These are phyloP conservation scores for Wilcoxina mikolae DNA, from an alignment of 495 filamentous ascomycete genomes.

Conservation along the genomic window DNA sequence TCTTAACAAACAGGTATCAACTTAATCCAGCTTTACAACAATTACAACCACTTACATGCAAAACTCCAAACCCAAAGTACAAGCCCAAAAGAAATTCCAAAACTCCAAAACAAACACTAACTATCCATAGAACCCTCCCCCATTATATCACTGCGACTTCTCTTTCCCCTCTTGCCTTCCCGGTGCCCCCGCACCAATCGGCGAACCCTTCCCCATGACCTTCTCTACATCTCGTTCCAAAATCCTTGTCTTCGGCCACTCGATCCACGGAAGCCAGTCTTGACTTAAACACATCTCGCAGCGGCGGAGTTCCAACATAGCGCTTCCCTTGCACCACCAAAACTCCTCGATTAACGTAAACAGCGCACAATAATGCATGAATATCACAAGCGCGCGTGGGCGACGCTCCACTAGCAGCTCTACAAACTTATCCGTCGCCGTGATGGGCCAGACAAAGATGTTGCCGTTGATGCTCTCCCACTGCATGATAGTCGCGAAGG, in stretches of 20 bases:
- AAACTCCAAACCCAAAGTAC: too few species aligned
- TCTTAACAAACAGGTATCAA: too few species aligned
- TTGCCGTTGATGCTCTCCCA: not conserved
- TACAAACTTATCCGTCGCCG: conserved; percentile 26
- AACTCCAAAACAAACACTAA: too few species aligned
- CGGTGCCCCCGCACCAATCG: too few species aligned
- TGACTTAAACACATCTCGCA: conserved; percentile 26
- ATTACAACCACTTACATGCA: too few species aligned
- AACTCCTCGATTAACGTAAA: conserved; percentile 24
- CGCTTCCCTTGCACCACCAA: conserved; percentile 31
- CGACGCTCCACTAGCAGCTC: conserved; percentile 24
- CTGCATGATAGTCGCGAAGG: conserved; percentile 6
- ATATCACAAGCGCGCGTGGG: conserved; percentile 32
- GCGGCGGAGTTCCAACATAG: conserved; percentile 27
- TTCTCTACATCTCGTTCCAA: not conserved
- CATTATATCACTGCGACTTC: too few species aligned
- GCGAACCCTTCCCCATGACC: too few species aligned
- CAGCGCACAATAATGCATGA: conserved; percentile 32
- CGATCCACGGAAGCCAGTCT: conserved; percentile 29
- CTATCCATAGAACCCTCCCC: too few species aligned
- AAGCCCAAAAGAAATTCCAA: too few species aligned
- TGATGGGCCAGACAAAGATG: conserved; percentile 31
- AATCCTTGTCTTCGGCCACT: conserved; percentile 24
- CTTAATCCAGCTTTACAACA: too few species aligned
- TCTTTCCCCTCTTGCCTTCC: too few species aligned